These are phyloP conservation scores for Dissophora globulifera DNA, from an alignment of 192 early-diverging fungal genomes.

Conservation along the genomic window DNA sequence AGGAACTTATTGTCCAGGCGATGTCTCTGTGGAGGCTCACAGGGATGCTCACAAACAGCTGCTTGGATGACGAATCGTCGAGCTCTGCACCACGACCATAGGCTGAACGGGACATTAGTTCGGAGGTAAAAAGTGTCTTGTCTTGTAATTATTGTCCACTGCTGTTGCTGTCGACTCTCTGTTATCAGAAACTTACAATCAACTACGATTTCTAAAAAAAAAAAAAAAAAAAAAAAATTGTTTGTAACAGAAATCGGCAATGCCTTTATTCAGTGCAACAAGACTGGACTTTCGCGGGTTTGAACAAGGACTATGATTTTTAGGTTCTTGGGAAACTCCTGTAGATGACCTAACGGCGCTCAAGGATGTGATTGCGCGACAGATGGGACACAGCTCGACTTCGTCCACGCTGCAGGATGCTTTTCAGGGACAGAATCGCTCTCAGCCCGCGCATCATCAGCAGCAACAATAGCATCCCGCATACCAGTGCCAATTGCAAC, in stretches of 20 bases:
- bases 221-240: too few species aligned
- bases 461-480: constrained; percentile 19
- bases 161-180: neutral
- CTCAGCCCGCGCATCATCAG: constrained; percentile 7
- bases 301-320: constrained; percentile 70
- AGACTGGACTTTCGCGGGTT: constrained; percentile 69
- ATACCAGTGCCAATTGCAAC: constrained; percentile 6
- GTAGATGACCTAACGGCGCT: constrained; percentile 67
- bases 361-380: constrained; percentile 60
- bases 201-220: too few species aligned
- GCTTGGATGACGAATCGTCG: constrained; percentile 37
- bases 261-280: constrained; percentile 34
- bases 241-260: constrained; percentile 26
- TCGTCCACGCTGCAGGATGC: too few species aligned
- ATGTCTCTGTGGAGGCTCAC: constrained; percentile 37
- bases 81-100: constrained; percentile 22
- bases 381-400: constrained; percentile 36
- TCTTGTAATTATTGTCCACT: too few species aligned
- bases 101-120: constrained; percentile 16
- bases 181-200: too few species aligned
- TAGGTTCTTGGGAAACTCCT: constrained; percentile 70
- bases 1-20: constrained; percentile 48
- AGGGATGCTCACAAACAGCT: constrained; percentile 37
- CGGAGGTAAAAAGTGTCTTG: constrained; percentile 25
- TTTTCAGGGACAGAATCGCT: neutral